Evolutionary conservation across 768 basidiomycete species (phyloP), one percentile per base, ranked within the genome.

Genomic region (Chalciporus piperatus): DNA sequence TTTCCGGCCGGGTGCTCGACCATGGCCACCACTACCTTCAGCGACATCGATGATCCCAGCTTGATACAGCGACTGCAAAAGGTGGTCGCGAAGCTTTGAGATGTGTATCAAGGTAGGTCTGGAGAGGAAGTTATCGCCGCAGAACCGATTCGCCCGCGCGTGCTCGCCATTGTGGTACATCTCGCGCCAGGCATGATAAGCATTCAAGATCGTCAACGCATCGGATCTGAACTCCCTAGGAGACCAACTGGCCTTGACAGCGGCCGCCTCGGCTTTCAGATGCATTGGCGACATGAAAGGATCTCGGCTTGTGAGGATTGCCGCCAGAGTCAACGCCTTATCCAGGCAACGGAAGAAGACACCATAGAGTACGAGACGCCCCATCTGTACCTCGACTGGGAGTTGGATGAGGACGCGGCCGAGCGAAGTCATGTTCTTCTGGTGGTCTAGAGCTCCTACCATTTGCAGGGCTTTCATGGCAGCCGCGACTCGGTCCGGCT

Each of bases 261-360:
- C 78, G 35, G 81, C 74, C 3, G 94, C 85, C 62, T 91, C 81
- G 10, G 68, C 64, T 70, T 89, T 91, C 48, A 87, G 73, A 45
- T 85, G 82, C 68, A 87, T 79, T 0, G 95, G 95, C 0, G 86
- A 81, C 50, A 95, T 67, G 76, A 97, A 98, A 6, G 94, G 92
- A 52, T 96, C 93, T 28, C 94, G 87, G 59, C 90, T 89, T 13
- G 89, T 84, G 58, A 97, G 72, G 59, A 97, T 86, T 6, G 92
- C 92, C n/a, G 95, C 94, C 43, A 97, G 79, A 5, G 92, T 91
- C 55, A 98, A 69, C 0, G 91, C 89, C 45, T 84, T 81, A 65
- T 94, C 89, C 38, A 98, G 75, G 69, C 94, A 97, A 52, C 88
- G 83, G 83, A 96, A 96, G 76, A 97, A 90, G 62, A 85, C 83